These are phyloP conservation scores for Hibiscus tridactylites DNA, from an alignment of 345 rosid species.

Conservation along the genomic window DNA sequence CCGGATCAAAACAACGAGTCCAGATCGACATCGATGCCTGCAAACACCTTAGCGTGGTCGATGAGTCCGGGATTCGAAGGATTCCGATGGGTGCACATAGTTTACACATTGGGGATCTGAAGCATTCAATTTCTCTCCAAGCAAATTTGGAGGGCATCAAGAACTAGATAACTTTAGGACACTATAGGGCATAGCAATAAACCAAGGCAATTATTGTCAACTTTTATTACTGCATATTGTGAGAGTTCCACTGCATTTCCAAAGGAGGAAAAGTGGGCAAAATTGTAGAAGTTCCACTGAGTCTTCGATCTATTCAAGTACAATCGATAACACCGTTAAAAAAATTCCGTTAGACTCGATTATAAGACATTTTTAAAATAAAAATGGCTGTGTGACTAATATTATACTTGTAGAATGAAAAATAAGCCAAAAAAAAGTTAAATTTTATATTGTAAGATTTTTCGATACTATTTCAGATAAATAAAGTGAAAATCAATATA, in stretches of 20 bases:
- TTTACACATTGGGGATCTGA: conserved; percentile 65
- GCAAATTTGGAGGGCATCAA: conserved; percentile 32
- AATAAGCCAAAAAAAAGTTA: too few species aligned
- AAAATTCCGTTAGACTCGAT: too few species aligned
- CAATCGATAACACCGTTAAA: too few species aligned
- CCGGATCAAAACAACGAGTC: conserved; percentile 44
- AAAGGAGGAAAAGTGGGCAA: conserved; percentile 1
- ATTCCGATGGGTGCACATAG: conserved; percentile 76
- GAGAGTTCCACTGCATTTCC: conserved; percentile 1
- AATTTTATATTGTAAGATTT: too few species aligned
- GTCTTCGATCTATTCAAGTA: not conserved
- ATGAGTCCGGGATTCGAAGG: conserved; percentile 67
- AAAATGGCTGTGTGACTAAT: too few species aligned
- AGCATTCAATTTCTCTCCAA: conserved; percentile 66
- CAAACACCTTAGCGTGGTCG: conserved; percentile 70
- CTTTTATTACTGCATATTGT: not conserved
- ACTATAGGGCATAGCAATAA: not conserved
- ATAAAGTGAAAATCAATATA: too few species aligned
- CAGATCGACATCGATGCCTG: conserved; percentile 53
- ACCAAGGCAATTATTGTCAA: not conserved
- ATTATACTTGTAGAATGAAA: too few species aligned
- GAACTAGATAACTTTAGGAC: conserved; percentile 7
- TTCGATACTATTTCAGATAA: too few species aligned
- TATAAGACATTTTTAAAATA: too few species aligned
- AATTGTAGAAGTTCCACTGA: not conserved